Base-by-base conservation (phyloP, 2,329 filamentous ascomycete genomes). In the Aurifilum marmelostoma region DNA sequence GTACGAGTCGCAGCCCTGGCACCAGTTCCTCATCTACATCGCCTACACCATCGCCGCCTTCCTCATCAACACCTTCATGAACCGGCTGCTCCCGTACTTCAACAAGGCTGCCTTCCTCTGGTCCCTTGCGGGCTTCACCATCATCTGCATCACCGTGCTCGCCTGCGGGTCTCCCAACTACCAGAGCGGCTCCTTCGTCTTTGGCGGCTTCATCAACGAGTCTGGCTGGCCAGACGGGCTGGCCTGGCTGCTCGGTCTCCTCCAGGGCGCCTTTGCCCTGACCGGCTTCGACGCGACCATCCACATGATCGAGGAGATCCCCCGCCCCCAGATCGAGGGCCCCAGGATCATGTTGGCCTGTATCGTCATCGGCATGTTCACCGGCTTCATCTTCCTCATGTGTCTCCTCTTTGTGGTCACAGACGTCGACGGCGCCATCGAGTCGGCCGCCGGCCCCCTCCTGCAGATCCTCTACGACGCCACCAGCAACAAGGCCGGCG, bases 21-120 rank as follows among this genome's bases (percentile, higher is more conserved):
- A 93, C 73, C 88, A 92, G 72, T 93, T 93, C 77, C 80, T 92
- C 37, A 89, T 93, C 62, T 93, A 92, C 77, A 83, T 91, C 59
- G 89, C 78, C 8, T 90, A 89, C 75, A 89, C 87, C 7, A 69
- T 88, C 29, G 78, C 86, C 21, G 88, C 88, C 3, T 87, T 92
- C 69, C 67, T 86, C 62, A 80, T 92, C 77, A 93, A 93, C 72
- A 86, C 88, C 1, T 90, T 92, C 72, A 81, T 85, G 75, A 90
- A 88, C 73, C 80, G 82, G 3, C 74, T 89, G 3, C 81, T 93
- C 3, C 90, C 91, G 0, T 82, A 85, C 16, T 82, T 93, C 73
- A 93, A 89, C 75, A 89, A 91, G 75, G 83, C 84, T 24, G 91
- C 91, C 1, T 91, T 93, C 72, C 84, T 88, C 64, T 93, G 91